Evolutionary conservation across 805 yeast species (phyloP), one percentile per base, ranked within the genome.

Genomic region (Metschnikowia lochheadii): DNA sequence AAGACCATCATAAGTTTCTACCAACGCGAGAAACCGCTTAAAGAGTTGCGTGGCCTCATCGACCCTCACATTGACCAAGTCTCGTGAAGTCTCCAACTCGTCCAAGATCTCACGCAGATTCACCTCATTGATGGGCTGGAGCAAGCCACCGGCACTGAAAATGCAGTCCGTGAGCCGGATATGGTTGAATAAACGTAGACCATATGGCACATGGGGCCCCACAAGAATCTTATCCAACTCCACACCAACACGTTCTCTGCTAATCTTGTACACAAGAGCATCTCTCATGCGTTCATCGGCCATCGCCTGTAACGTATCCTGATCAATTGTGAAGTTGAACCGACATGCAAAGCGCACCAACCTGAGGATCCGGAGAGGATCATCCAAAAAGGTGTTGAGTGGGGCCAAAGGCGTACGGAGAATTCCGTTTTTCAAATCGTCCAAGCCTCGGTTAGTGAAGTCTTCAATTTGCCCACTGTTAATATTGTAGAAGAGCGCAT

Each of bases 371-470:
- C 99, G 77, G 52, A 94, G 76, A 1, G 99, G 99, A 66, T 94
- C 99, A 63, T 94, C 99, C 43, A 84, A 62, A 60, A 94, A 94
- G 1, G 99, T 94, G 60, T 85, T 82, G 38, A 77, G 64, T 5
- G 99, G 96, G 31, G 82, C 84, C 48, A 94, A 73, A 0, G 99
- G 99, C 0, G 99, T 94, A 49, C 96, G 73, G 50, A 94, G 72
- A 0, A 89, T 65, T 0, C 96, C 96, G 26, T 69, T 55, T 39
- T 75, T 57, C 55, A 94, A 71, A 66, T 94, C 99, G 6, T 76
- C 63, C 5, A 91, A 62, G 0, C 99, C 99, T 18, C 66, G 60
- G 0, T 79, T 80, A 0, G 99, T 94, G 53, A 85, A 81, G 67
- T 94, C 99, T 64, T 94, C 99, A 21, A 94, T 83, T 51, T 76